Conservation (phyloP, 2,329 filamentous ascomycete genomes). For the Calonectria honghensis region DNA sequence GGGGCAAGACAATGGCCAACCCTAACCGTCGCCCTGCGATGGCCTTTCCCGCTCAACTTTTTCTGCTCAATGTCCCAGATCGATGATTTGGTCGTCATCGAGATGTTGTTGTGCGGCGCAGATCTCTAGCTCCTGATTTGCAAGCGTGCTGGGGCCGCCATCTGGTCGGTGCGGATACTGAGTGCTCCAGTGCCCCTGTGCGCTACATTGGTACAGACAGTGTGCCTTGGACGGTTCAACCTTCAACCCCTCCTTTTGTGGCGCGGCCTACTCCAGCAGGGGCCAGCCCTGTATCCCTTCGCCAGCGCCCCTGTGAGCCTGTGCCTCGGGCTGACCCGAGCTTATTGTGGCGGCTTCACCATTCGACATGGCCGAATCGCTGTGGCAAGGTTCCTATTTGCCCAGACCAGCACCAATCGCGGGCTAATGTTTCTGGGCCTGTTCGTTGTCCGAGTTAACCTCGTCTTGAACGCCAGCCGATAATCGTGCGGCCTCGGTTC, state of each 20-base stretch:
- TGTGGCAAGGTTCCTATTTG: not conserved
- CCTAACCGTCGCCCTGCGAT: conserved; percentile 4
- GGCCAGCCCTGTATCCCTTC: not conserved
- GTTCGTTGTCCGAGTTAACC: not conserved
- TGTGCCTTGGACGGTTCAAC: too few species aligned
- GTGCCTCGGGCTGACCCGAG: conserved; percentile 28
- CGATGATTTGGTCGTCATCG: conserved; percentile 17
- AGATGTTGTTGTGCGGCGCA: conserved; percentile 19
- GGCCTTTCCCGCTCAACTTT: not conserved
- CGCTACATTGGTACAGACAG: not conserved
- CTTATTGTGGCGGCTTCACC: conserved; percentile 19
- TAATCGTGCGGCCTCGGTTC: conserved; percentile 6
- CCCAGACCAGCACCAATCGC: not conserved
- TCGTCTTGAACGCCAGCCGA: not conserved
- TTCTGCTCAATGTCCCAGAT: conserved; percentile 2
- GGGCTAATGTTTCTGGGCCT: not conserved
- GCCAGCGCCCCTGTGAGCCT: conserved; percentile 22
- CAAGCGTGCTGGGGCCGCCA: not conserved
- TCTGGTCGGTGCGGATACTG: not conserved
- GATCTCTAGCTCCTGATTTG: conserved; percentile 2
- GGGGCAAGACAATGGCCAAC: conserved; percentile 9
- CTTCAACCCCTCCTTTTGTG: conserved; percentile 1
- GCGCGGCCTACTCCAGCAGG: not conserved
- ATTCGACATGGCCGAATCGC: not conserved
- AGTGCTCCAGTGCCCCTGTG: not conserved